Conservation (phyloP, 2,329 filamentous ascomycete genomes). For the Colletotrichum sp. region DNA sequence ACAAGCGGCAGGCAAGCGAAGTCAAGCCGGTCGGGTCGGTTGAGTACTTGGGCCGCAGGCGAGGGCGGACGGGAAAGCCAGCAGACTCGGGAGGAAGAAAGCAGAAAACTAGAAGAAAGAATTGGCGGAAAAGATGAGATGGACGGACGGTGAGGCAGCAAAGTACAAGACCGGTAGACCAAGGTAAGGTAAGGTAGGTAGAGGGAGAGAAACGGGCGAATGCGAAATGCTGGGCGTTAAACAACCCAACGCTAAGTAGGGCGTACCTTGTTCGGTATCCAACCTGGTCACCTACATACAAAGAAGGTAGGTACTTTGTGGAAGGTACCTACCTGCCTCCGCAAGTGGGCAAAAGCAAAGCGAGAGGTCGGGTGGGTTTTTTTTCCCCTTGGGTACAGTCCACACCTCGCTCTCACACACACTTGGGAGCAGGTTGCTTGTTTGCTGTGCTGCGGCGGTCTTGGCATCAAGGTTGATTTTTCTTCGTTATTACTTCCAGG, state of each 20-base stretch:
- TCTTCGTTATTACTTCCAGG: background rate
- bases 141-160: background rate
- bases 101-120: background rate
- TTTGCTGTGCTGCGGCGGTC: background rate
- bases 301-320: background rate
- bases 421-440: background rate
- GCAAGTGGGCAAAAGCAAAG: background rate
- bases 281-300: background rate
- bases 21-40: background rate
- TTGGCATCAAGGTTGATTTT: background rate
- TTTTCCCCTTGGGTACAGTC: background rate
- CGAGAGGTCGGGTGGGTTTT: background rate
- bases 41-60: background rate
- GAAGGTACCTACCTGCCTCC: background rate
- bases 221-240: constrained; percentile 7
- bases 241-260: background rate
- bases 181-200: background rate
- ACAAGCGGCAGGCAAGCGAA: background rate
- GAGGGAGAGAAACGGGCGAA: background rate
- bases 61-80: background rate
- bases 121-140: background rate
- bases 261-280: background rate
- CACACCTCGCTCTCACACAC: background rate
- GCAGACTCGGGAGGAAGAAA: background rate
- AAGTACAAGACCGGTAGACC: background rate